These are phyloP conservation scores for Drosera spatulata DNA, from an alignment of 179 eudicot species.

Conservation along the genomic window DNA sequence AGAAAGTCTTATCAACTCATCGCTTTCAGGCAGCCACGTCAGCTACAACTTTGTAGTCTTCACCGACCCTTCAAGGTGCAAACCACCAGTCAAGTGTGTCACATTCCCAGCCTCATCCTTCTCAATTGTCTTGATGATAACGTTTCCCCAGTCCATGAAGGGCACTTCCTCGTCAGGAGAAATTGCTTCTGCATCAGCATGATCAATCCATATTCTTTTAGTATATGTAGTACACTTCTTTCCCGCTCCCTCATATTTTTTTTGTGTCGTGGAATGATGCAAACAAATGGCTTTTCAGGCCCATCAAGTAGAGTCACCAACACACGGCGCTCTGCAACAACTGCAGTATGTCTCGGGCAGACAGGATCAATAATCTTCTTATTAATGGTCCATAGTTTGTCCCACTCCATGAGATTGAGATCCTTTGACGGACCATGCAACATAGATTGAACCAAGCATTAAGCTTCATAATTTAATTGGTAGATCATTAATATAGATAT, in stretches of 20 bases:
- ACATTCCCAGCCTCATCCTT: slow-evolving; percentile 63
- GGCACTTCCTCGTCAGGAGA: slow-evolving; percentile 83
- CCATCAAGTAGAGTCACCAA: slow-evolving; percentile 59
- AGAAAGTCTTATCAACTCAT: slow-evolving; percentile 58
- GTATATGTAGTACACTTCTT: slow-evolving; percentile 73
- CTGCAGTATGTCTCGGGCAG: slow-evolving; percentile 89
- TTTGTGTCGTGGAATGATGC: slow-evolving; percentile 68
- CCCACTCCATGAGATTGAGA: slow-evolving; percentile 99
- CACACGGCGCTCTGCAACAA: slow-evolving; percentile 54
- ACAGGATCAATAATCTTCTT: slow-evolving; percentile 93
- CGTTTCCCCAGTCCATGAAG: slow-evolving; percentile 98
- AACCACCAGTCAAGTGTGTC: slow-evolving; percentile 54
- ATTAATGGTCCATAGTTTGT: slow-evolving; percentile 93
- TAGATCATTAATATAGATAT: background rate
- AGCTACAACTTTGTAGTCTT: slow-evolving; percentile 91
- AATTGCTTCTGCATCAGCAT: slow-evolving; percentile 64
- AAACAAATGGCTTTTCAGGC: slow-evolving; percentile 60
- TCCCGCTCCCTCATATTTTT: slow-evolving; percentile 83
- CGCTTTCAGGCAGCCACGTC: slow-evolving; percentile 78
- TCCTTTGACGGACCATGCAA: slow-evolving; percentile 94
- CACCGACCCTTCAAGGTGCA: slow-evolving; percentile 86
- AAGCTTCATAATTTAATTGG: background rate
- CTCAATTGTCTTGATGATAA: slow-evolving; percentile 65
- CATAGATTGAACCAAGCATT: background rate
- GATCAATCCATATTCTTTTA: slow-evolving; percentile 75